phyloP scores from a whole-genome alignment of 306 rosid species.

The Vigna trinervia region DNA sequence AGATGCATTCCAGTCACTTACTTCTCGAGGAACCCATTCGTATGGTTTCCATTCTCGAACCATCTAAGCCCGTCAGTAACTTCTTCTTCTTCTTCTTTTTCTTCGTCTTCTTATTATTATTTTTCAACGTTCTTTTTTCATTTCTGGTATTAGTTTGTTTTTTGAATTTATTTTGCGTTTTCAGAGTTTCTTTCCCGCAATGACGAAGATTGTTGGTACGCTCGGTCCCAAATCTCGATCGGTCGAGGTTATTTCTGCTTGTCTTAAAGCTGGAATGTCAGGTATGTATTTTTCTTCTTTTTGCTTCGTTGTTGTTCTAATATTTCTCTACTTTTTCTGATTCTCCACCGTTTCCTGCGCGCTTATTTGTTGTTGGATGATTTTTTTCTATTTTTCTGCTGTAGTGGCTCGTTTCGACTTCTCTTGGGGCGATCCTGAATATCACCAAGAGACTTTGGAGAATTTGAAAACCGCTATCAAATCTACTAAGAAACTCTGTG shows the following conservation, averaged over 20 bases:
- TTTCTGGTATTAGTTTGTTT: neutral
- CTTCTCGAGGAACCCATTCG: constrained; percentile 96
- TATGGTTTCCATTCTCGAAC: constrained; percentile 93
- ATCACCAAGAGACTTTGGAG: constrained; percentile 90
- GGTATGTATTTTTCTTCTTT: constrained; percentile 51
- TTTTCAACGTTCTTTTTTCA: neutral
- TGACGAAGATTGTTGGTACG: constrained; percentile 98
- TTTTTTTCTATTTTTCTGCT: constrained; percentile 25
- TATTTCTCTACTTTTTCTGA: neutral
- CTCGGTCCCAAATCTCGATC: constrained; percentile 95
- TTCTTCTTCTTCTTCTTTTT: neutral
- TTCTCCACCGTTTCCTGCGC: neutral
- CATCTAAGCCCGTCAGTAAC: constrained; percentile 73
- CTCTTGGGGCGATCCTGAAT: constrained; percentile 83
- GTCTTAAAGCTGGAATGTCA: constrained; percentile 96
- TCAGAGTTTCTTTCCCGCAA: constrained; percentile 91
- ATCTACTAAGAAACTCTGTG: constrained; percentile 87
- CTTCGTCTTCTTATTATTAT: neutral
- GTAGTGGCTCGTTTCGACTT: constrained; percentile 97
- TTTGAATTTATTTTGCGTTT: constrained; percentile 7
- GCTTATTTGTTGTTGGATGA: neutral
- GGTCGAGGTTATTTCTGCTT: constrained; percentile 68
- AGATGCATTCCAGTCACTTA: constrained; percentile 88
- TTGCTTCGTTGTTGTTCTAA: neutral
- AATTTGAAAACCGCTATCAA: constrained; percentile 84